Evolutionary conservation across 768 basidiomycete species (phyloP).

Genomic region (Macrolepiota fuliginosa): DNA sequence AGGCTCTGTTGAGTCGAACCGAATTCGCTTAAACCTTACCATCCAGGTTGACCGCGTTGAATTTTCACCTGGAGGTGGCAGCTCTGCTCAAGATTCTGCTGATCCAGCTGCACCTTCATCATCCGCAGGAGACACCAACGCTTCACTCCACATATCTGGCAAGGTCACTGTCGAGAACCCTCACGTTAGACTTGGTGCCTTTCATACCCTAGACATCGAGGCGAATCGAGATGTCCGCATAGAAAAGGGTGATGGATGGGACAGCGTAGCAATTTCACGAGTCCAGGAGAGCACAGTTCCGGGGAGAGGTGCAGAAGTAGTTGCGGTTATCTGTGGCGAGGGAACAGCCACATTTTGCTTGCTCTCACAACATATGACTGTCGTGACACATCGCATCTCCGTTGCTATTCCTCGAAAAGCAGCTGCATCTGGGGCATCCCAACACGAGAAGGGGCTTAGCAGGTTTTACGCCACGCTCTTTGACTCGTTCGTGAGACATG

Average conservation of each 20-base stretch:
- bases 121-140: slow-evolving; percentile 32
- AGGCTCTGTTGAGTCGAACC: slow-evolving; percentile 90
- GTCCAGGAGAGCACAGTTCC: slow-evolving; percentile 88
- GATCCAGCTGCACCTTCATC: slow-evolving; percentile 36
- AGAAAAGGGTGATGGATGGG: slow-evolving; percentile 88
- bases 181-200: slow-evolving; percentile 89
- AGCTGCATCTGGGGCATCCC: slow-evolving; percentile 72
- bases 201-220: slow-evolving; percentile 93
- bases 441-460: slow-evolving; percentile 88
- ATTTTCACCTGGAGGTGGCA: slow-evolving; percentile 63
- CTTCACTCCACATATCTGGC: slow-evolving; percentile 83
- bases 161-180: slow-evolving; percentile 83
- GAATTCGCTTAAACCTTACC: slow-evolving; percentile 83
- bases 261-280: slow-evolving; percentile 78
- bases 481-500: slow-evolving; percentile 84
- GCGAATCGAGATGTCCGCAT: slow-evolving; percentile 87
- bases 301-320: slow-evolving; percentile 95
- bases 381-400: slow-evolving; percentile 87
- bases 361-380: slow-evolving; percentile 95
- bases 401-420: slow-evolving; percentile 90
- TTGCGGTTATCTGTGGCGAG: slow-evolving; percentile 94
- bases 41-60: slow-evolving; percentile 75
- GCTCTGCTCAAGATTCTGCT: slow-evolving; percentile 33
- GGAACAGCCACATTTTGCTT: slow-evolving; percentile 93
- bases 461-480: slow-evolving; percentile 86